Evolutionary conservation across 1,284 basidiomycete species (phyloP).

Genomic region (Trametes hirsuta): DNA sequence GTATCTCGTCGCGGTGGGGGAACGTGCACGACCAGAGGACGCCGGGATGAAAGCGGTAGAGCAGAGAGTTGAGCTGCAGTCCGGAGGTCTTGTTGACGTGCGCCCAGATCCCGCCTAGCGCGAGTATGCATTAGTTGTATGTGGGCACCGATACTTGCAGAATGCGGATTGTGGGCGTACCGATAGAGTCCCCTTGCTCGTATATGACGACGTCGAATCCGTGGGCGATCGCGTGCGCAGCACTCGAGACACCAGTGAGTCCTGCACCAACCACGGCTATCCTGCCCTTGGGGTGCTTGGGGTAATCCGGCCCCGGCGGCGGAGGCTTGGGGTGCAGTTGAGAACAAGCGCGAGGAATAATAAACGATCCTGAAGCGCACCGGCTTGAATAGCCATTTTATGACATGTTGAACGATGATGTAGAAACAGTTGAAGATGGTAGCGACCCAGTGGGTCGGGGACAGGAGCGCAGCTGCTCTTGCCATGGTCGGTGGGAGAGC

Average conservation of each 20-base stretch:
- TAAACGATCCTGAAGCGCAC: conserved; percentile 28
- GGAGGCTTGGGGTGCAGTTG: conserved; percentile 16
- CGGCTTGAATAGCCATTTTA: conserved; percentile 48
- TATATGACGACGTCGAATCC: conserved; percentile 59
- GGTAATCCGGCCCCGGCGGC: conserved; percentile 34
- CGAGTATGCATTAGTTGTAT: too few relatives aligned
- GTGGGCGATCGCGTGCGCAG: conserved; percentile 55
- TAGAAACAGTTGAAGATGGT: conserved; percentile 31
- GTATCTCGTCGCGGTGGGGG: conserved; percentile 60
- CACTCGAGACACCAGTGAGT: conserved; percentile 53
- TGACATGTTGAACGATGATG: conserved; percentile 40
- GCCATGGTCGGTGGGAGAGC: neutral
- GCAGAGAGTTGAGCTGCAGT: conserved; percentile 61
- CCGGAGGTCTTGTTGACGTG: conserved; percentile 63
- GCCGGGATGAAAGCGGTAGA: conserved; percentile 58
- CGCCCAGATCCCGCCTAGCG: conserved; percentile 60
- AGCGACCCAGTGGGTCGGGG: conserved; percentile 5
- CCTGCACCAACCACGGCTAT: conserved; percentile 59
- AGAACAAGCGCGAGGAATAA: neutral
- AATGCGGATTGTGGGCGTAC: conserved; percentile 4
- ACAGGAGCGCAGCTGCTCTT: neutral
- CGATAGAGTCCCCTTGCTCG: conserved; percentile 38
- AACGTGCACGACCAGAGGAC: conserved; percentile 49
- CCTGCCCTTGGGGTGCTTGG: conserved; percentile 40
- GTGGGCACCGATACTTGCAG: too few relatives aligned